phyloP scores from a whole-genome alignment of 2,329 filamentous ascomycete genomes.

The Ceratocystis cubensis region DNA sequence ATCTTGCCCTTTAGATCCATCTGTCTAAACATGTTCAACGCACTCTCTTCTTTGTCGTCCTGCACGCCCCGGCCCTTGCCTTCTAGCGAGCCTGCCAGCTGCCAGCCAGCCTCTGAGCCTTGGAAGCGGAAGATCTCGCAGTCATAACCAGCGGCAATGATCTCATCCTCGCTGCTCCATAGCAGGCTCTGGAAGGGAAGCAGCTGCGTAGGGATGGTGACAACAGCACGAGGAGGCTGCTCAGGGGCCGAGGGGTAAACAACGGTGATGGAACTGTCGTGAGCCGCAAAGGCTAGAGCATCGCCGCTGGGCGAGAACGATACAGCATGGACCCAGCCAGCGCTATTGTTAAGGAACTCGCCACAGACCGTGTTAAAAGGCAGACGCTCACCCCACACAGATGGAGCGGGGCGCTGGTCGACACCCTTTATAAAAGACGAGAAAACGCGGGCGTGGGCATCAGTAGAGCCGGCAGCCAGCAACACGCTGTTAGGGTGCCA shows the following conservation, averaged over 20 bases:
- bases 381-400: conserved; percentile 84
- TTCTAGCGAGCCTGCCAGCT: conserved; percentile 70
- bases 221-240: conserved; percentile 76
- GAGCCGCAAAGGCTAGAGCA: conserved; percentile 84
- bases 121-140: conserved; percentile 82
- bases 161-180: conserved; percentile 85
- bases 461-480: conserved; percentile 87
- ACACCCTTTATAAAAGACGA: conserved; percentile 94
- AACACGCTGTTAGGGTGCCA: conserved; percentile 98
- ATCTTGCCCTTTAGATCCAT: conserved; percentile 96
- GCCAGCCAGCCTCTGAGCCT: conserved; percentile 69
- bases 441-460: conserved; percentile 89
- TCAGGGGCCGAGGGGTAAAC: conserved; percentile 90
- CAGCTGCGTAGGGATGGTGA: conserved; percentile 79
- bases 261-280: conserved; percentile 92
- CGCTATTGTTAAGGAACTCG: conserved; percentile 89
- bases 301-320: conserved; percentile 87
- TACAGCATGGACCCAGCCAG: conserved; percentile 90
- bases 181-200: conserved; percentile 86
- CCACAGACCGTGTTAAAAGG: conserved; percentile 98
- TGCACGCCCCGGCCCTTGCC: conserved; percentile 52
- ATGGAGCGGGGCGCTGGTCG: conserved; percentile 72
- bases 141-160: conserved; percentile 87
- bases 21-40: conserved; percentile 94
- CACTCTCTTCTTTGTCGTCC: conserved; percentile 69